Evolutionary conservation across 1,284 basidiomycete genomes (phyloP).

Genomic region (Takashimella tepidaria): DNA sequence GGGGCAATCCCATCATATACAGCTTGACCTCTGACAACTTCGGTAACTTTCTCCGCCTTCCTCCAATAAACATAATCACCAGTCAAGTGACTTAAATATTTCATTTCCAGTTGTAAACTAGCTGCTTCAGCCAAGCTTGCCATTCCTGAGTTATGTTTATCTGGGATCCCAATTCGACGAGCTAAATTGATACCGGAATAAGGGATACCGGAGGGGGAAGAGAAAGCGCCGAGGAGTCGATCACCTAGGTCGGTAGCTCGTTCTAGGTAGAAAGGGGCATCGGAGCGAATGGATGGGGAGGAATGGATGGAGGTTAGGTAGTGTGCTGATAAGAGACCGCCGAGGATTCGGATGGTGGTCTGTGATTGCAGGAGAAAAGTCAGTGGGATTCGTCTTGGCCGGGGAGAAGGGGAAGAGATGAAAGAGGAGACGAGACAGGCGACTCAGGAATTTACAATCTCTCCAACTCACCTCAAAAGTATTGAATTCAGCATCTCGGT

Average conservation of each 20-base stretch:
- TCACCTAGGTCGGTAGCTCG: slow-evolving; percentile 75
- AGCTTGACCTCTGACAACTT: slow-evolving; percentile 51
- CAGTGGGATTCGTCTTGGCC: slow-evolving; percentile 3
- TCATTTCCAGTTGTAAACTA: slow-evolving; percentile 82
- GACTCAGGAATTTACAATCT: background rate
- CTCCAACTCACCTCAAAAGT: slow-evolving; percentile 73
- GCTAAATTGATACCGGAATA: slow-evolving; percentile 72
- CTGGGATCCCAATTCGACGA: slow-evolving; percentile 59
- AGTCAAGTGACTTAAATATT: slow-evolving; percentile 77
- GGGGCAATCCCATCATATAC: slow-evolving; percentile 70
- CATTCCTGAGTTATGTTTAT: slow-evolving; percentile 60
- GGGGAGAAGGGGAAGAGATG: no score
- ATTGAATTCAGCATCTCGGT: slow-evolving; percentile 74
- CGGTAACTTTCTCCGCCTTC: slow-evolving; percentile 65
- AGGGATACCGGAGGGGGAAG: slow-evolving; percentile 75
- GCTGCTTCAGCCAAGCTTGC: slow-evolving; percentile 79
- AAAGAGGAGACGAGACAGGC: no score
- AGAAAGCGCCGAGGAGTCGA: slow-evolving; percentile 77
- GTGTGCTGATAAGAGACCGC: slow-evolving; percentile 77
- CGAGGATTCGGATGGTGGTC: slow-evolving; percentile 75
- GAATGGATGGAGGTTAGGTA: slow-evolving; percentile 53
- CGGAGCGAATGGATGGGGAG: slow-evolving; percentile 48
- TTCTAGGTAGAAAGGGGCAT: slow-evolving; percentile 65
- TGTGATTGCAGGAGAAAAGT: slow-evolving; percentile 30
- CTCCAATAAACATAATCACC: slow-evolving; percentile 75